phyloP scores from a whole-genome alignment of 805 yeast genomes.

The Candida multigemmis region DNA sequence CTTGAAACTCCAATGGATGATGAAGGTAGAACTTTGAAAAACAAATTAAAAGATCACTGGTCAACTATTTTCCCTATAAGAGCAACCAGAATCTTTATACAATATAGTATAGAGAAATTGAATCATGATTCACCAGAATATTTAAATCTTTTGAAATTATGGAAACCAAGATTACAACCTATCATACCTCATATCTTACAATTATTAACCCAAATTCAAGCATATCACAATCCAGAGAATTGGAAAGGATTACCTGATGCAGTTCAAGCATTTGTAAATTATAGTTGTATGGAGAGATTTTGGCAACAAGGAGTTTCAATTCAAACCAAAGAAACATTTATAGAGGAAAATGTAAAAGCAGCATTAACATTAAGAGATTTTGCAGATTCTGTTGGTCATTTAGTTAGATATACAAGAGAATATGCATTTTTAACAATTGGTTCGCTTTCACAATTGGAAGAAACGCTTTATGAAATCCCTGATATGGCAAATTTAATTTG shows the following conservation, averaged over 20 bases:
- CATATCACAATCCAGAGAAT: constrained; percentile 88
- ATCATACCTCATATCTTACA: constrained; percentile 87
- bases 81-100: constrained; percentile 90
- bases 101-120: constrained; percentile 88
- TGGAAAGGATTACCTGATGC: constrained; percentile 84
- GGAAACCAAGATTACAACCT: constrained; percentile 92
- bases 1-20: constrained; percentile 84
- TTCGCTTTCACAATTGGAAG: constrained; percentile 83
- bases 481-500: constrained; percentile 67
- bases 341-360: constrained; percentile 90
- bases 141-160: constrained; percentile 56
- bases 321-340: constrained; percentile 87
- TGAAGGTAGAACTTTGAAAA: constrained; percentile 67
- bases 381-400: constrained; percentile 96
- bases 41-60: constrained; percentile 84
- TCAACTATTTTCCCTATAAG: constrained; percentile 89
- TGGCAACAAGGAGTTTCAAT: constrained; percentile 98
- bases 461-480: constrained; percentile 80
- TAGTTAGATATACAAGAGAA: constrained; percentile 90
- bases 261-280: constrained; percentile 85
- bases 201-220: constrained; percentile 81
- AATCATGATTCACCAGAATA: constrained; percentile 73
- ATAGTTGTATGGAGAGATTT: constrained; percentile 85
- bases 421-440: constrained; percentile 88
- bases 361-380: constrained; percentile 90